Evolutionary conservation across 257 asterid species (phyloP).

Genomic region (Anisodus acutangulus): DNA sequence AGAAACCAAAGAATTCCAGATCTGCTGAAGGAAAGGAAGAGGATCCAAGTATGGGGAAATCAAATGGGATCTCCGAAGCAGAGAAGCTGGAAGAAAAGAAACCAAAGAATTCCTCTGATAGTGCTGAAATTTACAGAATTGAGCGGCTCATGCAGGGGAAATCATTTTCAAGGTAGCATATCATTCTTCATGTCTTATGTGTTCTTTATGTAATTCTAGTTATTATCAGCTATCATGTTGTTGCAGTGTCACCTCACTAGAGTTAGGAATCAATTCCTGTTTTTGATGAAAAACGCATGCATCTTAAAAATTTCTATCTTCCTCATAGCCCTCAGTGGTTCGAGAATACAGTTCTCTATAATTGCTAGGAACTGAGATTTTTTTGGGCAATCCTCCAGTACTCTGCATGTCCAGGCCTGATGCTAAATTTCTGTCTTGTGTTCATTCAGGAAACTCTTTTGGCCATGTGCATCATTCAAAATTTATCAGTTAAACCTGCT

Average conservation of each 20-base stretch:
- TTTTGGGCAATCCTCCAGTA: not conserved
- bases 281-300: not conserved
- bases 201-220: not conserved
- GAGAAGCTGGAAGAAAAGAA: constrained; percentile 35
- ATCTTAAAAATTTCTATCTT: not conserved
- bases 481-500: constrained; percentile 12
- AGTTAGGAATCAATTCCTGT: not conserved
- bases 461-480: not conserved
- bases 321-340: constrained; percentile 1
- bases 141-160: constrained; percentile 71
- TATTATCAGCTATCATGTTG: not conserved
- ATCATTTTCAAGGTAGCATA: constrained; percentile 66
- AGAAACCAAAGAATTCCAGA: constrained; percentile 31
- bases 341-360: constrained; percentile 1
- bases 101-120: constrained; percentile 35
- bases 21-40: constrained; percentile 50
- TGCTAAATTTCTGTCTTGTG: not conserved
- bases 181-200: constrained; percentile 32
- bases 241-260: not conserved
- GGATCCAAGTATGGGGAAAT: constrained; percentile 32
- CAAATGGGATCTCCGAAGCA: constrained; percentile 24
- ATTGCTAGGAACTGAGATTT: constrained; percentile 5
- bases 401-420: not conserved
- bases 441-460: not conserved
- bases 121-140: constrained; percentile 58